A percentile compares a stretch with the other conserved stretches of the same genome.
Conservation (phyloP, 1,139 yeast genomes). For the Candida smagusa region DNA sequence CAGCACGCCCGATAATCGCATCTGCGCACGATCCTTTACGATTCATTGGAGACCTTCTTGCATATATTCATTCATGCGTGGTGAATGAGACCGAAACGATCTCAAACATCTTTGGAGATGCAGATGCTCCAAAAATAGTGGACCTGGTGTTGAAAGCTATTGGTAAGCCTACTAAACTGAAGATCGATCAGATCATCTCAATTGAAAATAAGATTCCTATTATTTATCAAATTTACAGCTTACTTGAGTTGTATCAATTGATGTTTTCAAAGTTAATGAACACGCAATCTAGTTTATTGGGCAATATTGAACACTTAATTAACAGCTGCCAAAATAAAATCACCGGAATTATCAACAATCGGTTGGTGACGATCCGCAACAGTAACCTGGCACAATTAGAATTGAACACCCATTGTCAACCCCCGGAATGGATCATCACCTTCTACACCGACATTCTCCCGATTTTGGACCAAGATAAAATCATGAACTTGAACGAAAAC, state of each 20-base stretch:
- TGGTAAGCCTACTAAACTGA: conserved; percentile 40
- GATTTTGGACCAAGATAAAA: conserved; percentile 43
- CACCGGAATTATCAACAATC: conserved; percentile 35
- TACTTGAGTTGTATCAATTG: conserved; percentile 63
- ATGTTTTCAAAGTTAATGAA: conserved; percentile 56
- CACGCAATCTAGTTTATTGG: conserved; percentile 15
- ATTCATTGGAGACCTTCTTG: conserved; percentile 83
- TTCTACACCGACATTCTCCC: conserved; percentile 52
- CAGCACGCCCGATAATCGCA: conserved; percentile 52
- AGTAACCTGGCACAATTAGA: conserved; percentile 43
- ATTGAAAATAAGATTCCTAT: conserved; percentile 58
- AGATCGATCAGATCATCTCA: conserved; percentile 67
- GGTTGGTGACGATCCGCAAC: conserved; percentile 38
- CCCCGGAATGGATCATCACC: conserved; percentile 73
- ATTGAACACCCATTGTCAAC: conserved; percentile 48
- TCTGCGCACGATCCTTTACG: conserved; percentile 80
- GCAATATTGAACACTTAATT: conserved; percentile 24
- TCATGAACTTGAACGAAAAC: conserved; percentile 34
- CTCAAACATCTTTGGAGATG: conserved; percentile 34
- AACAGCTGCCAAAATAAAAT: conserved; percentile 39
- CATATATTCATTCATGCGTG: conserved; percentile 84
- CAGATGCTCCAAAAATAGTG: conserved; percentile 26
- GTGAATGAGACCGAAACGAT: conserved; percentile 85
- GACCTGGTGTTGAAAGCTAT: conserved; percentile 48
- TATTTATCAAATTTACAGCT: conserved; percentile 57